Percentiles rank a stretch among this genome's conserved stretches.
These are phyloP conservation scores for Elaphomyces granulatus DNA, from an alignment of 495 filamentous ascomycete species.

Conservation along the genomic window DNA sequence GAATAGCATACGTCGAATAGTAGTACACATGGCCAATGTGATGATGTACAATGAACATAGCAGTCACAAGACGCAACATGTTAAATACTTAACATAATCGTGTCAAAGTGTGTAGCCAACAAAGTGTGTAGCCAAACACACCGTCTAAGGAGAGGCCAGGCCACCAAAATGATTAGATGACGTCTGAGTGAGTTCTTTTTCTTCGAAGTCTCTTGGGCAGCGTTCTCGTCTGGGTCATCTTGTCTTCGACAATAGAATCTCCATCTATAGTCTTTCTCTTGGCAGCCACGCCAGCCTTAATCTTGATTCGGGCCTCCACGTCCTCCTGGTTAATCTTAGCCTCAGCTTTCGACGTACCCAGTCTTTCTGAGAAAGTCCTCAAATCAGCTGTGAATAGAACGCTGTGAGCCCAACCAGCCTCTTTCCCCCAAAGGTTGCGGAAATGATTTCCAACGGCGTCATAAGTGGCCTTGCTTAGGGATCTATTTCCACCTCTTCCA, in stretches of 20 bases:
- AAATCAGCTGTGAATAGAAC: conserved; percentile 94
- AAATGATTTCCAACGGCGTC: conserved; percentile 84
- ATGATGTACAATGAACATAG: too few relatives aligned
- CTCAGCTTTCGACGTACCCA: conserved; percentile 38
- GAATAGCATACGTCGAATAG: too few relatives aligned
- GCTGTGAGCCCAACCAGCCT: conserved; percentile 95
- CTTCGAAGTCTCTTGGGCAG: too few relatives aligned
- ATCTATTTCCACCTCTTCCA: conserved; percentile 69
- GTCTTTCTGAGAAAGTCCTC: conserved; percentile 59
- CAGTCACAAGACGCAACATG: too few relatives aligned
- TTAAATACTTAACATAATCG: too few relatives aligned
- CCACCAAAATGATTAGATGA: too few relatives aligned
- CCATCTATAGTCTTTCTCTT: conserved; percentile 15
- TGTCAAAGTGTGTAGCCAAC: too few relatives aligned
- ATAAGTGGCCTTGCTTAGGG: conserved; percentile 76
- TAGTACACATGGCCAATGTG: too few relatives aligned
- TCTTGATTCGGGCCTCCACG: conserved; percentile 16
- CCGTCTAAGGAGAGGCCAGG: too few relatives aligned
- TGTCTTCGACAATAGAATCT: conserved; percentile 9
- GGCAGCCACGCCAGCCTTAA: conserved; percentile 16
- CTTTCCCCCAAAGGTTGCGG: conserved; percentile 76
- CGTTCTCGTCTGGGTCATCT: too few relatives aligned
- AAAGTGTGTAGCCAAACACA: too few relatives aligned
- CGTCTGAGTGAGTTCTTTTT: too few relatives aligned
- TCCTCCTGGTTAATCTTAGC: conserved; percentile 31